Evolutionary conservation across 2,329 filamentous ascomycete species (phyloP), one percentile per base, ranked within the genome.

Genomic region (Pyrenochaeta sp.): DNA sequence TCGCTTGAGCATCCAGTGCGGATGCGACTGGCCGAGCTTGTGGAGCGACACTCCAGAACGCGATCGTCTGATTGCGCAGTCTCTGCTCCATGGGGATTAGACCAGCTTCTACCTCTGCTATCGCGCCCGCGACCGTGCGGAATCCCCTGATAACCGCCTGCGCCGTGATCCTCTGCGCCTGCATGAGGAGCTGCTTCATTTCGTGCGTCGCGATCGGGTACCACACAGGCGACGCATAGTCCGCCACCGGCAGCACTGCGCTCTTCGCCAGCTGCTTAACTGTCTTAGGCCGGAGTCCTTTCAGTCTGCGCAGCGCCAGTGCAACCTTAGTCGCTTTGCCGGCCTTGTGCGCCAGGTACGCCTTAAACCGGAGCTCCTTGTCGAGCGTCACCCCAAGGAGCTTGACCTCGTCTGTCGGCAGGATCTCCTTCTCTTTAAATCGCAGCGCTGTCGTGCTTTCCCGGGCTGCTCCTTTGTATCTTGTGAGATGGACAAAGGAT

Each of bases 401-500:
- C 37, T 58, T 64, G 21, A 60, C 56, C 41, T 51, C 18, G 37
- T 60, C 30, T 31, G 32, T 54, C 17, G 51, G 56, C 30, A 21
- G 9, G 30, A 62, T 53, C 20, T 56, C 46, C 12, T 58, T 39
- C 29, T 29, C 56, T 35, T 58, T 56, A 33, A 59, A 50, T 31
- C 31, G 36, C 4, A 62, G 32, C 35, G 53, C 3, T 33, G 33
- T 39, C 3, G 48, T 51, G 23, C 23, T 27, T 27, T 27, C 23
- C 23, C 23, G 23, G 23, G 23, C 23, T 37, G 48, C 55, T 4
- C n/a, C 52, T 54, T 58, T 61, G 51, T 61, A 51, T 33, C 63
- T 31, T 4, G 70, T 68, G 51, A 77, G 72, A 60, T 75, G 63
- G 61, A 75, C 73, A 32, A 73, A 67, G 10, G 60, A 58, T 44